Conservation (phyloP, 2,329 filamentous ascomycete genomes). For the Penicillium paneum region DNA sequence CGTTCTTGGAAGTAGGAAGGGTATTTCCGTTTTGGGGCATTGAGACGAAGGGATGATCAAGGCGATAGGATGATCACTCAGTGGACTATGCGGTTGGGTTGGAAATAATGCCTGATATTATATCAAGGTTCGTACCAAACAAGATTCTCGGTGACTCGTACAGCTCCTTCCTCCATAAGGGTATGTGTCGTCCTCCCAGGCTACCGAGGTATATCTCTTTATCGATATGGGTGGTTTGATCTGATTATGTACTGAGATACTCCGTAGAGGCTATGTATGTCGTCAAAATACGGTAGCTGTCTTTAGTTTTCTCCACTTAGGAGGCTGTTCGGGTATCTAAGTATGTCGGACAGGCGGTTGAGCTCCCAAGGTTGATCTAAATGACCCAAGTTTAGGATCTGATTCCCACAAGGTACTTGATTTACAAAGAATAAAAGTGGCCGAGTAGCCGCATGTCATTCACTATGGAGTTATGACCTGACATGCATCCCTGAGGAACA, state of each 20-base stretch:
- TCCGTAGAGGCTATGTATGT: background rate
- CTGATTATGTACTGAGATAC: background rate
- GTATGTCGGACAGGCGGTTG: background rate
- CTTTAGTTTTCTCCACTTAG: background rate
- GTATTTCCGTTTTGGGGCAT: background rate
- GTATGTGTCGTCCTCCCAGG: background rate
- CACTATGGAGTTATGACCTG: slow-evolving; percentile 7
- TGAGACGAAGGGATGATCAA: slow-evolving; percentile 2
- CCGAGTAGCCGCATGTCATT: slow-evolving; percentile 10
- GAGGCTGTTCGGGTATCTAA: background rate
- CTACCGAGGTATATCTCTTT: background rate
- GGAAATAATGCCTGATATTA: slow-evolving; percentile 1
- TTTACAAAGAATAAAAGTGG: slow-evolving; percentile 17
- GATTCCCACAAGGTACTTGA: slow-evolving; percentile 25
- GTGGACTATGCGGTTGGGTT: slow-evolving; percentile 1
- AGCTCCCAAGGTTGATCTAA: slow-evolving; percentile 12
- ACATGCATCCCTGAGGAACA: background rate
- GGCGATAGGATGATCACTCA: too few species aligned
- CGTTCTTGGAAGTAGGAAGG: background rate
- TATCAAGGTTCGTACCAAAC: background rate
- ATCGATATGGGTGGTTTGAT: background rate
- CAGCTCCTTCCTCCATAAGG: background rate
- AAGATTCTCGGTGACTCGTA: background rate
- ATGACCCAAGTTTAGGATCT: slow-evolving; percentile 12
- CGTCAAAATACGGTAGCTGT: background rate